Percentiles rank a stretch among this genome's conserved stretches.
These are phyloP conservation scores for Aspergillus intermedius DNA, from an alignment of 2,329 filamentous ascomycete genomes.

Conservation along the genomic window DNA sequence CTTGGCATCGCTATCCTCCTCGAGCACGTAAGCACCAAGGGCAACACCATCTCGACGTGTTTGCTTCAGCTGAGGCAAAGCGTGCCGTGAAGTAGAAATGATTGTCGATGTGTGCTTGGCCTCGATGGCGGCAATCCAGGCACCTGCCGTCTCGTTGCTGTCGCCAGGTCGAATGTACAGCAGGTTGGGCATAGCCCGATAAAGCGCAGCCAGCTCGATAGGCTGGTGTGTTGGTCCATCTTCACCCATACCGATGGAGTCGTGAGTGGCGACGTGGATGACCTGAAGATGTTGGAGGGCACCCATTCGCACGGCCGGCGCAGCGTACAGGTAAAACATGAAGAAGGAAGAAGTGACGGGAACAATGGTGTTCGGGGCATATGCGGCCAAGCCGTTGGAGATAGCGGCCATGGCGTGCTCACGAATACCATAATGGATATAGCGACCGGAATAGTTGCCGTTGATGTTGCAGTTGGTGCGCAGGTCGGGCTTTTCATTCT, in stretches of 20 bases:
- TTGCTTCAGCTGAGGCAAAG: constrained; percentile 32
- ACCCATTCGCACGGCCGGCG: constrained; percentile 55
- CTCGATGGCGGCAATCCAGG: constrained; percentile 36
- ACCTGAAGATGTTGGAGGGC: constrained; percentile 50
- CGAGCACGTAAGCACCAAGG: constrained; percentile 38
- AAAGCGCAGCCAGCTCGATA: constrained; percentile 51
- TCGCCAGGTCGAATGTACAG: constrained; percentile 56
- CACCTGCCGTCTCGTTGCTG: constrained; percentile 49
- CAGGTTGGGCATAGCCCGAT: constrained; percentile 58
- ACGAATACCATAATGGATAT: constrained; percentile 53
- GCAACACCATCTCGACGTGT: constrained; percentile 34
- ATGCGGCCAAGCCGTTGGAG: constrained; percentile 67
- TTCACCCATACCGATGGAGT: constrained; percentile 54
- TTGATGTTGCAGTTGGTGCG: constrained; percentile 31
- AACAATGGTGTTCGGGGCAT: constrained; percentile 48
- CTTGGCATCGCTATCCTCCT: constrained; percentile 29
- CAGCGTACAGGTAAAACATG: constrained; percentile 57
- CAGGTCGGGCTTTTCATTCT: constrained; percentile 18
- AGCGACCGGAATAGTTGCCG: constrained; percentile 45
- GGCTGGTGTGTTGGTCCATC: constrained; percentile 60
- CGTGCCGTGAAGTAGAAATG: constrained; percentile 40
- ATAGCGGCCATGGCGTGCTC: constrained; percentile 65
- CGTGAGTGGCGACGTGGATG: constrained; percentile 58
- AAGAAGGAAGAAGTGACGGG: constrained; percentile 56
- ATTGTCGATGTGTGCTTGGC: constrained; percentile 37